Evolutionary conservation across 2,329 filamentous ascomycete genomes (phyloP).

Genomic region (Lasiodiplodia sp.): DNA sequence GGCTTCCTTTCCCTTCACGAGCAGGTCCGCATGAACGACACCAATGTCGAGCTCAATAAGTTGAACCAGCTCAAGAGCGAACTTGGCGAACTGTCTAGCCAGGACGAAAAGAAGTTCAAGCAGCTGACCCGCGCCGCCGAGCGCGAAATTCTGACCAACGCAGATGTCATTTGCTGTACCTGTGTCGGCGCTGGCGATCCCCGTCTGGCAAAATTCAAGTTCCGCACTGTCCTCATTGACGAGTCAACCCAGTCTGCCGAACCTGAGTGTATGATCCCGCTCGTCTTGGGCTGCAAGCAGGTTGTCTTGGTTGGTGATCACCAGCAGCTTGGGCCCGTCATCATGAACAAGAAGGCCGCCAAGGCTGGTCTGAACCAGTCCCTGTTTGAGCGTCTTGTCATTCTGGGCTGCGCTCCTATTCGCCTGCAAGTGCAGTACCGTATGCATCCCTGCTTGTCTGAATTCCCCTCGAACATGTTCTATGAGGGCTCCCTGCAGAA

Average conservation of each 20-base stretch:
- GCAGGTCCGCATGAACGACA: conserved; percentile 97
- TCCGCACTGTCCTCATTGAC: conserved; percentile 96
- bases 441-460: conserved; percentile 97
- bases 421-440: conserved; percentile 97
- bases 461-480: conserved; percentile 99
- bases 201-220: conserved; percentile 95
- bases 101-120: conserved; percentile 99
- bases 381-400: conserved; percentile 95
- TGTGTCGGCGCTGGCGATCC: conserved; percentile 97
- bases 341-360: conserved; percentile 99
- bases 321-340: conserved; percentile 96
- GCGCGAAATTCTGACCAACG: conserved; percentile 91
- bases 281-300: conserved; percentile 97
- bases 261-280: conserved; percentile 97
- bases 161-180: conserved; percentile 98
- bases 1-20: conserved; percentile 94
- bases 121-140: conserved; percentile 92
- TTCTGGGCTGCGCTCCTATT: conserved; percentile 88
- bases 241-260: conserved; percentile 98
- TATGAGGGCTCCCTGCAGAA: conserved; percentile 98
- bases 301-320: conserved; percentile 98
- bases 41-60: conserved; percentile 91
- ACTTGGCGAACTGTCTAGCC: conserved; percentile 87
- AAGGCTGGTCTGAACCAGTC: conserved; percentile 98
- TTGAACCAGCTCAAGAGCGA: conserved; percentile 92